A percentile compares a stretch with the other conserved stretches of the same genome.
Conservation (phyloP, 192 early-diverging fungal genomes). For the Thamnidium elegans region DNA sequence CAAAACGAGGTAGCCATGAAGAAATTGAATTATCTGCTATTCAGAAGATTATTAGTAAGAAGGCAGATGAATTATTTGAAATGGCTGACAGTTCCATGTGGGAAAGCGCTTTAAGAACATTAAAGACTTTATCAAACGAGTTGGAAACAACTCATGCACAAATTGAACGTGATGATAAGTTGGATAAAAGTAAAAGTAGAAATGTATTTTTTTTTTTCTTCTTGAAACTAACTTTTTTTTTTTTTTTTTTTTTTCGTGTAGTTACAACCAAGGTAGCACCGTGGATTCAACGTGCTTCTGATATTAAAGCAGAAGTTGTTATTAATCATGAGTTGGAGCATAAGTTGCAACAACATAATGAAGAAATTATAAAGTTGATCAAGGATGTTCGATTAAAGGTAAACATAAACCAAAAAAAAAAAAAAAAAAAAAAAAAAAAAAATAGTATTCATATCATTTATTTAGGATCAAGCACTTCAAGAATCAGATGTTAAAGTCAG, state of each 20-base stretch:
- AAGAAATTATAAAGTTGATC: conserved; percentile 78
- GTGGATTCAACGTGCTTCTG: conserved; percentile 76
- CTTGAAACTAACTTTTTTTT: not conserved
- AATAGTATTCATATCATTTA: conserved; percentile 52
- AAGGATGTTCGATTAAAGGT: conserved; percentile 76
- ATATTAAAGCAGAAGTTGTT: conserved; percentile 74
- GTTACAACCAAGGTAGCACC: conserved; percentile 56
- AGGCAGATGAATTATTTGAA: conserved; percentile 52
- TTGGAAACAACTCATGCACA: conserved; percentile 43
- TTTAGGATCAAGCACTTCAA: conserved; percentile 73
- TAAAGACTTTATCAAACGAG: conserved; percentile 46
- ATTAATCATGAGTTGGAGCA: conserved; percentile 80
- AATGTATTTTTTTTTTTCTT: not conserved
- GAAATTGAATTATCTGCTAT: conserved; percentile 36
- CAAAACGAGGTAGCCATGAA: conserved; percentile 44
- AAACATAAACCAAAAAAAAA: conserved; percentile 3
- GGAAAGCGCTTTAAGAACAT: conserved; percentile 49
- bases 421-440: not conserved
- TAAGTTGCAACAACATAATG: conserved; percentile 68
- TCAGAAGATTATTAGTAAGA: conserved; percentile 52
- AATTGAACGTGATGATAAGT: conserved; percentile 50
- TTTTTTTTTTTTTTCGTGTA: conserved; percentile 9
- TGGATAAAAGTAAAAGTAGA: conserved; percentile 43
- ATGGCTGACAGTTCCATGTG: conserved; percentile 60
- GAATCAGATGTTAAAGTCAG: conserved; percentile 75